These are phyloP conservation scores for Trapa incisa DNA, from an alignment of 345 rosid species.

Conservation along the genomic window DNA sequence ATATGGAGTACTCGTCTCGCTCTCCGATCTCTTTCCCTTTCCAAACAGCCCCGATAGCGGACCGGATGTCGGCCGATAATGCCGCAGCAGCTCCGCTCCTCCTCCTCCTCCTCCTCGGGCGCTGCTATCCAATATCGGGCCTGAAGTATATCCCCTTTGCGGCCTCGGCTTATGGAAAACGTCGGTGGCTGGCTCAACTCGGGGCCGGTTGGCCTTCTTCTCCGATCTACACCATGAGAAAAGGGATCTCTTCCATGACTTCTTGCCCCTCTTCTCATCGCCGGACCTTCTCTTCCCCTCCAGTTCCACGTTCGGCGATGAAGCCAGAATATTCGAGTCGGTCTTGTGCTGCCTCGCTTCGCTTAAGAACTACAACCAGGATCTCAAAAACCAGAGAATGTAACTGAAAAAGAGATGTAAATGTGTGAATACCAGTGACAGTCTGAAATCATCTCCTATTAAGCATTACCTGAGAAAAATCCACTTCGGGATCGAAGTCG, in stretches of 20 bases:
- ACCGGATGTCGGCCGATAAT: constrained; percentile 26
- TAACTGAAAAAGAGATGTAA: neutral
- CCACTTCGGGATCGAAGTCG: constrained; percentile 33
- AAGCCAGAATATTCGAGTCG: constrained; percentile 9
- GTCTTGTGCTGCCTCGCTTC: constrained; percentile 40
- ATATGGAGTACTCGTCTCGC: constrained; percentile 20
- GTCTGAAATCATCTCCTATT: neutral
- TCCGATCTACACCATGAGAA: constrained; percentile 44
- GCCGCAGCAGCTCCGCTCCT: constrained; percentile 10
- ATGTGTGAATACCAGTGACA: neutral
- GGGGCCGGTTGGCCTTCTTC: constrained; percentile 19
- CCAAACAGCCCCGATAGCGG: constrained; percentile 25
- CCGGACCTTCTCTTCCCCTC: constrained; percentile 9
- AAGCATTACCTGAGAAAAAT: constrained; percentile 25
- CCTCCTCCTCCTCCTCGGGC: constrained; percentile 9
- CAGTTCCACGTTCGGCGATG: constrained; percentile 13
- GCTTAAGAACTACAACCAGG: constrained; percentile 33
- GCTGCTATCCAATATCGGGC: constrained; percentile 21
- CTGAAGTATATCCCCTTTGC: constrained; percentile 29
- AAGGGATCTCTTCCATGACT: constrained; percentile 36
- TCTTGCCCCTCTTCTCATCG: constrained; percentile 25
- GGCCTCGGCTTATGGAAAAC: constrained; percentile 13
- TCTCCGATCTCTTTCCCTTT: constrained; percentile 17
- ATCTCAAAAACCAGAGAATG: neutral
- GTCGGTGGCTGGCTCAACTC: constrained; percentile 10